Evolutionary conservation across 2,329 filamentous ascomycete species (phyloP).

Genomic region (Hirsutella minnesotensis): DNA sequence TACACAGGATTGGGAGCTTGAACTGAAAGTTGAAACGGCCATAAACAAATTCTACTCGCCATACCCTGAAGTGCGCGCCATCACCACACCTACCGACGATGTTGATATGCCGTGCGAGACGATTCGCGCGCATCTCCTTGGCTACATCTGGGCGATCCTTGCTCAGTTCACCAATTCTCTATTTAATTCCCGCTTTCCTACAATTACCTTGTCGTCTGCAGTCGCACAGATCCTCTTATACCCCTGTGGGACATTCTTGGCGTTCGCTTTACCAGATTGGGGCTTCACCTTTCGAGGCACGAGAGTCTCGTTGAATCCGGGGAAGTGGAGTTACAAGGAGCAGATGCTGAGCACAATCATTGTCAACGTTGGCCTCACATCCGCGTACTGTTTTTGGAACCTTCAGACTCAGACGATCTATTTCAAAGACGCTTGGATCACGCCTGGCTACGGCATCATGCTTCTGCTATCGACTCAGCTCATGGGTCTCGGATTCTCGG

Average conservation of each 20-base stretch:
- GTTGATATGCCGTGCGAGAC: slow-evolving; percentile 14
- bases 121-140: slow-evolving; percentile 15
- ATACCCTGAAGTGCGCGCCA: slow-evolving; percentile 16
- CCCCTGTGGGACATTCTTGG: slow-evolving; percentile 25
- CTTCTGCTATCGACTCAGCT: slow-evolving; percentile 19
- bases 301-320: slow-evolving; percentile 24
- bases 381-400: slow-evolving; percentile 10
- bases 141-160: slow-evolving; percentile 14
- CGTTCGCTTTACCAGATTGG: slow-evolving; percentile 28
- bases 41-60: slow-evolving; percentile 11
- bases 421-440: slow-evolving; percentile 16
- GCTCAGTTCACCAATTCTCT: slow-evolving; percentile 6
- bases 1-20: slow-evolving; percentile 7
- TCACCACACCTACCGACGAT: slow-evolving; percentile 15
- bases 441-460: slow-evolving; percentile 15
- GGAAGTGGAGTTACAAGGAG: slow-evolving; percentile 29
- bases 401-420: slow-evolving; percentile 15
- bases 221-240: slow-evolving; percentile 27
- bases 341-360: slow-evolving; percentile 30
- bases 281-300: slow-evolving; percentile 22
- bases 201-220: slow-evolving; percentile 3
- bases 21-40: slow-evolving; percentile 9
- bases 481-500: slow-evolving; percentile 20
- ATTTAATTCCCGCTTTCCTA: slow-evolving; percentile 7
- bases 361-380: slow-evolving; percentile 9